phyloP scores from a whole-genome alignment of 73 alveolate genomes.

The Diophrys appendiculata region DNA sequence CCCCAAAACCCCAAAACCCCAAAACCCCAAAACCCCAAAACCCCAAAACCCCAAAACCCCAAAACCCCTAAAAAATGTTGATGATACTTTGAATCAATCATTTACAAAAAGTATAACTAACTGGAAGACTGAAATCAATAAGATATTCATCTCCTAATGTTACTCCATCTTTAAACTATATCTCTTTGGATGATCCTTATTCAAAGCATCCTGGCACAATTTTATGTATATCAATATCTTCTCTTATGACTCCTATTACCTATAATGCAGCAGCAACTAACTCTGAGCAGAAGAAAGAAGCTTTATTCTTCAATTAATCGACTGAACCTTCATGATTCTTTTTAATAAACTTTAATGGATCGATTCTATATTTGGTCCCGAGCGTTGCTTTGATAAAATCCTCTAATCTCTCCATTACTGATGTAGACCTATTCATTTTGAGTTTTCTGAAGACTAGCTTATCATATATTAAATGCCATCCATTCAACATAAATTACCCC shows the following conservation, averaged over 20 bases:
- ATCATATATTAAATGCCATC: conserved; percentile 65
- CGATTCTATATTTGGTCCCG: conserved; percentile 36
- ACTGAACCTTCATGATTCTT: conserved; percentile 27
- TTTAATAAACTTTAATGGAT: conserved; percentile 25
- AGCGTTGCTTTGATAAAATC: conserved; percentile 39
- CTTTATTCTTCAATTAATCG: conserved; percentile 18
- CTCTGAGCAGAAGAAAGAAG: conserved; percentile 68
- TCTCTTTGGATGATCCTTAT: conserved; percentile 5
- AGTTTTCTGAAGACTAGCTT: conserved; percentile 65
- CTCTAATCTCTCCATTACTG: conserved; percentile 39
- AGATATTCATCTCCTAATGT: conserved; percentile 21
- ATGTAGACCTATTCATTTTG: conserved; percentile 46
- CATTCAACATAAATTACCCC: conserved; percentile 57
- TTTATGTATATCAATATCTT: conserved; percentile 37
- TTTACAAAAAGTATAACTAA: too few species aligned
- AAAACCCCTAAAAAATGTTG: too few species aligned
- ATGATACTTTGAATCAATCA: too few species aligned
- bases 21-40: too few species aligned
- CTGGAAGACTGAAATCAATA: conserved; percentile 13
- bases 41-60: too few species aligned
- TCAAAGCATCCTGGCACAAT: conserved; percentile 69
- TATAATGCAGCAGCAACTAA: conserved; percentile 59
- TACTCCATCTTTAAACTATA: conserved; percentile 1
- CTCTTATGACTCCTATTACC: conserved; percentile 57
- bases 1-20: too few species aligned